Percentiles rank a stretch among this genome's conserved stretches.
These are phyloP conservation scores for Mycena rebaudengoi DNA, from an alignment of 768 basidiomycete species.

Conservation along the genomic window DNA sequence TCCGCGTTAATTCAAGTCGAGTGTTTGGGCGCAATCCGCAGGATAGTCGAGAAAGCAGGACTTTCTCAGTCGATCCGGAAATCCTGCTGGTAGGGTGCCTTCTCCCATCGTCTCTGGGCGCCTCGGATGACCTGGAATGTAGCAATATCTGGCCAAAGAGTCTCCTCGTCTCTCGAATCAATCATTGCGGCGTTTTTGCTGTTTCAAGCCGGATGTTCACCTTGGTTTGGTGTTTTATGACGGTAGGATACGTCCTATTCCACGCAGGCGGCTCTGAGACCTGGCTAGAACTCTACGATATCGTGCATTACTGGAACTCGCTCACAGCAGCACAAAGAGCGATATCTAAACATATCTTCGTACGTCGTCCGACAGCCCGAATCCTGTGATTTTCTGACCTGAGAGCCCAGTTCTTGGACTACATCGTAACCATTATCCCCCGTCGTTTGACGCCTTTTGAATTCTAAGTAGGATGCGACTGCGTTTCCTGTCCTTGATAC, in stretches of 20 bases:
- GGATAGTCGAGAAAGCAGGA: no score
- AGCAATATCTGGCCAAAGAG: neutral
- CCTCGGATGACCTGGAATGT: neutral
- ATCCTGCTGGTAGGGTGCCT: no score
- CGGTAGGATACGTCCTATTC: neutral
- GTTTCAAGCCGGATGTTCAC: neutral
- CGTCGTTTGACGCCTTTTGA: neutral
- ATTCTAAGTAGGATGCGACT: neutral
- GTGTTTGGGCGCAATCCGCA: no score
- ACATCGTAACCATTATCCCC: neutral
- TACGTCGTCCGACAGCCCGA: no score
- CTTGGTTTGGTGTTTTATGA: slow-evolving; percentile 4
- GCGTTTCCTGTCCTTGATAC: neutral
- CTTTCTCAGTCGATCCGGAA: no score
- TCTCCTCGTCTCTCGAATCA: neutral
- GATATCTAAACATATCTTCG: slow-evolving; percentile 5
- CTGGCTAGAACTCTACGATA: neutral
- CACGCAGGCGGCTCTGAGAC: neutral
- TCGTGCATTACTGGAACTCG: slow-evolving; percentile 3
- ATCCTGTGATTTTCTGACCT: neutral
- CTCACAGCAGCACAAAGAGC: neutral
- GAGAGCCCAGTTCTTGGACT: neutral
- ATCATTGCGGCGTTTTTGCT: neutral
- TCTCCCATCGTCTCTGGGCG: no score
- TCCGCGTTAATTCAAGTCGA: neutral